These are phyloP conservation scores for Poa annua DNA, from an alignment of 176 grass and related monocot genomes.

Conservation along the genomic window DNA sequence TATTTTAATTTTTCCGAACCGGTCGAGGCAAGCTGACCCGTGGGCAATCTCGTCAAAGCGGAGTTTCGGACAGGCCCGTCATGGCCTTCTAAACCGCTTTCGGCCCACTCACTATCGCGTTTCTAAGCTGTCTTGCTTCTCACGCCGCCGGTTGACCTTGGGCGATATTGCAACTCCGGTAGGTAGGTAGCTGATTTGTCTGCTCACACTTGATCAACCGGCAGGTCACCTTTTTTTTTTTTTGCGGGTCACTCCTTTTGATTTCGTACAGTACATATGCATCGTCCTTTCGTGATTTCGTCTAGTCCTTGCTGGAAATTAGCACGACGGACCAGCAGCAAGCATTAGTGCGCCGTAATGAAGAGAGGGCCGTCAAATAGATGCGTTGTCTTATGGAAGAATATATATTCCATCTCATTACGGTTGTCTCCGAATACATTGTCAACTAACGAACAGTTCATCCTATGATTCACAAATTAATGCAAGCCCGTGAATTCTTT, in stretches of 20 bases:
- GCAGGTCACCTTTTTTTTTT: too few relatives aligned
- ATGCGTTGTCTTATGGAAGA: background rate
- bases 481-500: background rate
- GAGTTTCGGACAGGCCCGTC: too few relatives aligned
- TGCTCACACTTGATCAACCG: background rate
- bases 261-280: too few relatives aligned
- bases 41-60: too few relatives aligned
- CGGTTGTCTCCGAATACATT: background rate
- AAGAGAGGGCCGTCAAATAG: background rate
- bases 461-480: background rate
- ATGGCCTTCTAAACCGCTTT: too few relatives aligned
- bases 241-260: too few relatives aligned
- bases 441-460: background rate
- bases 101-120: too few relatives aligned
- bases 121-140: too few relatives aligned
- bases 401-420: too few relatives aligned
- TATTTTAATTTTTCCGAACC: too few relatives aligned
- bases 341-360: too few relatives aligned
- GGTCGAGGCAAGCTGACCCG: too few relatives aligned
- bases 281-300: background rate
- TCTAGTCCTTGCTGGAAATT: background rate
- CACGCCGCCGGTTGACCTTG: background rate
- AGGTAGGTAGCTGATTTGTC: background rate
- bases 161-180: background rate
- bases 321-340: background rate